Conservation (phyloP, 371 early-diverging fungal species). For the Gilbertella persicaria region DNA sequence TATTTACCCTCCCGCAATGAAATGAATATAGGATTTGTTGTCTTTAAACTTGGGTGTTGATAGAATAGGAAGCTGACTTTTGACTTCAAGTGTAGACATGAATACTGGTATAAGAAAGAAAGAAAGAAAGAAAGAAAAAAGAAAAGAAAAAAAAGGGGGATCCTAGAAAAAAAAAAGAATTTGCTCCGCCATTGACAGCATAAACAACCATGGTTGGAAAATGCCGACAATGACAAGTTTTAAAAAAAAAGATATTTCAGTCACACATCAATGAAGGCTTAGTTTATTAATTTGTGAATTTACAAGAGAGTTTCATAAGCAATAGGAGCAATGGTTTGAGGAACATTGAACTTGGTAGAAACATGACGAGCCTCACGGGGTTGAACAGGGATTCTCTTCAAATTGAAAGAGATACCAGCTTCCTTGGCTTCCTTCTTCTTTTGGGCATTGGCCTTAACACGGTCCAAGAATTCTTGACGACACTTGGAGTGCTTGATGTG, state of each 20-base stretch:
- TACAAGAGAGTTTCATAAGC: conserved; percentile 92
- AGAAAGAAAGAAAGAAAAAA: no score
- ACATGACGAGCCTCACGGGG: conserved; percentile 94
- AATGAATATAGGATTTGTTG: conserved; percentile 20
- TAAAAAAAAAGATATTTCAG: no score
- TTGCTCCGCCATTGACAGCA: no score
- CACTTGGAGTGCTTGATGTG: conserved; percentile 99
- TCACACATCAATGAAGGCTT: no score
- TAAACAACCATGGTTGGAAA: no score
- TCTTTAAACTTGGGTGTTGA: conserved; percentile 1
- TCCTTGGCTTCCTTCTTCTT: conserved; percentile 83
- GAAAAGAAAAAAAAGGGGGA: no score
- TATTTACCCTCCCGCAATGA: conserved; percentile 64
- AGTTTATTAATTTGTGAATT: no score
- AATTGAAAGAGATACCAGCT: conserved; percentile 62
- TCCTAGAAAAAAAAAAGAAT: no score
- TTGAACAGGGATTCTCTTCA: conserved; percentile 94
- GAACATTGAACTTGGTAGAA: conserved; percentile 87
- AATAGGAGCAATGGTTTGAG: conserved; percentile 92
- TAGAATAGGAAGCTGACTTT: neutral
- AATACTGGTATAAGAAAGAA: no score
- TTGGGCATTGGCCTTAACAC: conserved; percentile 94
- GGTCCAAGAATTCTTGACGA: conserved; percentile 97
- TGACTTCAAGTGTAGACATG: neutral
- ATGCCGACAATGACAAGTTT: no score